Percentiles rank a stretch among this genome's conserved stretches.
Evolutionary conservation across 345 rosid species (phyloP).

Genomic region (Corymbia maculata): DNA sequence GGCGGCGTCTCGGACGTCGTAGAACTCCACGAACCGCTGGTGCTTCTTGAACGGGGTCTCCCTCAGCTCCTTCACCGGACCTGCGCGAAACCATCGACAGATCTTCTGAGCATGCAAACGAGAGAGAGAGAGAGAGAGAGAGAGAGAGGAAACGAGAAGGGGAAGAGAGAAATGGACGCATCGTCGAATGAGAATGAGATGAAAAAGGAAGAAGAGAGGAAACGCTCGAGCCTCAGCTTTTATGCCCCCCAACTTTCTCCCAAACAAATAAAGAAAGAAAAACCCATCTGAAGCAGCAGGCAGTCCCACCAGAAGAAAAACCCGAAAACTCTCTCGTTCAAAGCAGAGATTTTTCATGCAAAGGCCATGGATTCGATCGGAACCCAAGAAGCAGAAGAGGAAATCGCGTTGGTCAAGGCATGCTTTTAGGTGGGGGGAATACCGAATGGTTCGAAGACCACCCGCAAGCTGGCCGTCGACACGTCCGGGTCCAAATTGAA

Average conservation of each 20-base stretch:
- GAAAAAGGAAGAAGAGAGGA: background rate
- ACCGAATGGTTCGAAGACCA: conserved; percentile 63
- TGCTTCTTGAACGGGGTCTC: conserved; percentile 86
- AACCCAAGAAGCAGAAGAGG: background rate
- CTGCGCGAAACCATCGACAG: conserved; percentile 8
- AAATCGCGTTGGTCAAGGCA: background rate
- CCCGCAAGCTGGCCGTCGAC: conserved; percentile 41
- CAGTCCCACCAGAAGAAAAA: background rate
- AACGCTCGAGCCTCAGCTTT: background rate
- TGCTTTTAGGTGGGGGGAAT: background rate
- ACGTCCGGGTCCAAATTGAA: conserved; percentile 71
- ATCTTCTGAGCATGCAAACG: background rate
- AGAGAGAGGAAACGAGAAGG: background rate
- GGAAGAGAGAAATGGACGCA: background rate
- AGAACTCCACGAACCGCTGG: conserved; percentile 80
- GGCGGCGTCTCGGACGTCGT: conserved; percentile 77
- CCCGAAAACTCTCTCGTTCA: background rate
- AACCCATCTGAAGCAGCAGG: background rate
- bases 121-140: no score
- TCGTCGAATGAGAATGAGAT: background rate
- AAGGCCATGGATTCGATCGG: background rate
- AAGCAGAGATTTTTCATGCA: background rate
- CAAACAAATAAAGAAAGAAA: background rate
- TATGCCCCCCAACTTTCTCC: background rate
- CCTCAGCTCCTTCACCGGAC: conserved; percentile 69